A percentile compares a stretch with the other conserved stretches of the same genome.
phyloP scores from a whole-genome alignment of 352 stramenopile species.

The Globisporangium parvum region DNA sequence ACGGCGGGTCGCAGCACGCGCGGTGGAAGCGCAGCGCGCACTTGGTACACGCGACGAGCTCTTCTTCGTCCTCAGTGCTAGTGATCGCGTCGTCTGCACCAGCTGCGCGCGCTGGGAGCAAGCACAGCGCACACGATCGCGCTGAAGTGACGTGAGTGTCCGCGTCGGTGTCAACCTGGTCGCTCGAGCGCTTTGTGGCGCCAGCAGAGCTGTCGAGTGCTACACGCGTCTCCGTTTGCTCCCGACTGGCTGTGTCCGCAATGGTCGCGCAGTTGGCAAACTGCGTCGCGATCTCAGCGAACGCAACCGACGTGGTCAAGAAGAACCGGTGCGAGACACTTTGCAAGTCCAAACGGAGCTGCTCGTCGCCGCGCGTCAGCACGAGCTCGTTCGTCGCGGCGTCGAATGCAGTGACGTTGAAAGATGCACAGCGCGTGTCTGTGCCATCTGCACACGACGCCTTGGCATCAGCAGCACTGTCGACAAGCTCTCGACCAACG shows the following conservation, averaged over 20 bases:
- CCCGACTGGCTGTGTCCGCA: not conserved
- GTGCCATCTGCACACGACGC: not conserved
- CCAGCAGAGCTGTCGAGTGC: not conserved
- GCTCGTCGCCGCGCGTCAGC: slow-evolving; percentile 1
- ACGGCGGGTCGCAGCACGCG: slow-evolving; percentile 74
- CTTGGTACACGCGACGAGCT: slow-evolving; percentile 48
- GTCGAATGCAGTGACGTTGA: slow-evolving; percentile 6
- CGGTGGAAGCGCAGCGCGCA: slow-evolving; percentile 52
- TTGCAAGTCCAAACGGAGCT: not conserved
- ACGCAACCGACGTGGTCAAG: slow-evolving; percentile 3
- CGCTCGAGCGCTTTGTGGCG: no score
- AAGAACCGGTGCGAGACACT: slow-evolving; percentile 6
- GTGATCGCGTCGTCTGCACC: not conserved
- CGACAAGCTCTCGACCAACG: slow-evolving; percentile 7
- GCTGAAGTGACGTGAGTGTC: no score
- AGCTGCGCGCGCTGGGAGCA: slow-evolving; percentile 11
- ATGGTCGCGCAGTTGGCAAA: slow-evolving; percentile 4
- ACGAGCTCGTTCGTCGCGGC: not conserved
- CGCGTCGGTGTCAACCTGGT: not conserved
- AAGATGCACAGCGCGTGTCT: not conserved
- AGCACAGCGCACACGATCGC: slow-evolving; percentile 15
- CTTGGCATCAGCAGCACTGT: not conserved
- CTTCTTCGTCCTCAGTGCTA: slow-evolving; percentile 13
- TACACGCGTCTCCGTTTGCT: slow-evolving; percentile 10
- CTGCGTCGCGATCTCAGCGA: slow-evolving; percentile 8